phyloP scores from a whole-genome alignment of 768 basidiomycete species.

The Symmetrospora coprosmae region DNA sequence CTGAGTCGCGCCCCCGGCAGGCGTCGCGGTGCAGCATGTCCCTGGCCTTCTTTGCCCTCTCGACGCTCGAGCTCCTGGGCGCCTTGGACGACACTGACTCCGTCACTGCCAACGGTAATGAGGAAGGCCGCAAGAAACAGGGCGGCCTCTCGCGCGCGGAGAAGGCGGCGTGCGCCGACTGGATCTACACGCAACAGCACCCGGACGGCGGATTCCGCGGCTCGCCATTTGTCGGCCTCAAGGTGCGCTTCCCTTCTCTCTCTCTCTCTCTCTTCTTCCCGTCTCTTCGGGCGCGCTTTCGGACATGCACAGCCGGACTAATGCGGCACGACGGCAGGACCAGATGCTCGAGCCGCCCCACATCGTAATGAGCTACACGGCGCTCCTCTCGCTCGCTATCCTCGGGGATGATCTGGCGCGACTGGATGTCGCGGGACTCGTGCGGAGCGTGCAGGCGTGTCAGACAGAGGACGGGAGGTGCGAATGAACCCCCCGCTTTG shows the following conservation, averaged over 20 bases:
- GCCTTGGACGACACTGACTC: slow-evolving; percentile 33
- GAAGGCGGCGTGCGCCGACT: slow-evolving; percentile 54
- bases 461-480: slow-evolving; percentile 76
- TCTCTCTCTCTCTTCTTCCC: slow-evolving; percentile 15
- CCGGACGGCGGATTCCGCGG: slow-evolving; percentile 29
- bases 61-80: slow-evolving; percentile 63
- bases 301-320: not conserved
- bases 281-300: not conserved
- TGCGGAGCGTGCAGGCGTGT: slow-evolving; percentile 53
- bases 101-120: too few relatives aligned
- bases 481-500: slow-evolving; percentile 21
- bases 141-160: slow-evolving; percentile 44
- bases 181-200: slow-evolving; percentile 81
- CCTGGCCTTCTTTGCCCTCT: slow-evolving; percentile 74
- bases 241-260: too few relatives aligned
- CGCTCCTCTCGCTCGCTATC: slow-evolving; percentile 65
- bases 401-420: slow-evolving; percentile 67
- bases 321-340: not conserved
- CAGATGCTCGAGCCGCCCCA: slow-evolving; percentile 52
- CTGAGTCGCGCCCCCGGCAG: too few relatives aligned
- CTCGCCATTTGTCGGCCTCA: not conserved
- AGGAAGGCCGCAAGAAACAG: too few relatives aligned
- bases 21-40: slow-evolving; percentile 73
- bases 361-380: slow-evolving; percentile 86
- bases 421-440: slow-evolving; percentile 56